A percentile compares a stretch with the other conserved stretches of the same genome.
Evolutionary conservation across 2,329 filamentous ascomycete genomes (phyloP).

Genomic region (Cadophora luteo-olivacea): DNA sequence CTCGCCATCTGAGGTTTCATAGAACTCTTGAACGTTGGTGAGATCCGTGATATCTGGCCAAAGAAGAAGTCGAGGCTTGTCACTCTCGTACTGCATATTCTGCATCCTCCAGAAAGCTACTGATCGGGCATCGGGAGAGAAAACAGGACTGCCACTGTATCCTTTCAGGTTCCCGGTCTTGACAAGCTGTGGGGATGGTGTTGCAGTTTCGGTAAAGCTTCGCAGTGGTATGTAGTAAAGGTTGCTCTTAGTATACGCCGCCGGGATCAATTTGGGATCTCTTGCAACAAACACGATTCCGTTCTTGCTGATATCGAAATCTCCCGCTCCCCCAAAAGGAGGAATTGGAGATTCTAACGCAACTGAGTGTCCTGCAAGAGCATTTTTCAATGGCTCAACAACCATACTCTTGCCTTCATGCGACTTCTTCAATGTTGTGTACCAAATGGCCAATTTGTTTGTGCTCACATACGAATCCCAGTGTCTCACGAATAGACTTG

Average conservation of each 20-base stretch:
- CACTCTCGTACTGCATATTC: constrained; percentile 78
- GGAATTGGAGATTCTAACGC: constrained; percentile 71
- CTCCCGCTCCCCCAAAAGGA: constrained; percentile 79
- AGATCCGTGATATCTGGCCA: constrained; percentile 65
- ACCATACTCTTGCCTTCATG: constrained; percentile 43
- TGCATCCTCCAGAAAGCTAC: constrained; percentile 84
- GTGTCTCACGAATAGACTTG: constrained; percentile 77
- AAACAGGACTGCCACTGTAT: constrained; percentile 70
- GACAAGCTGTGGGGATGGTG: constrained; percentile 58
- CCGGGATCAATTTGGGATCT: constrained; percentile 73
- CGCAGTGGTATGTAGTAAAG: constrained; percentile 75
- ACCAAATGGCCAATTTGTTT: constrained; percentile 76
- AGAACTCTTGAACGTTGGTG: constrained; percentile 66
- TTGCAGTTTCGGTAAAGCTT: constrained; percentile 61
- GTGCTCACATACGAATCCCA: constrained; percentile 80
- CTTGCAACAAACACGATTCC: constrained; percentile 79
- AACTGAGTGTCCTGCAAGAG: constrained; percentile 54
- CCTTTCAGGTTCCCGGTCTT: constrained; percentile 66
- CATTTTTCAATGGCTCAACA: constrained; percentile 63
- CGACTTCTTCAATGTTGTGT: constrained; percentile 61
- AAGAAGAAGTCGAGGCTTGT: constrained; percentile 73
- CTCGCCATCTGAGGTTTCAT: constrained; percentile 64
- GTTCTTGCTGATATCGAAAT: constrained; percentile 75
- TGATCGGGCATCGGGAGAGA: constrained; percentile 74
- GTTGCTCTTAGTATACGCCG: constrained; percentile 81